These are phyloP conservation scores for Trichoderma oligosporum DNA, from an alignment of 2,329 filamentous ascomycete species.

Conservation along the genomic window DNA sequence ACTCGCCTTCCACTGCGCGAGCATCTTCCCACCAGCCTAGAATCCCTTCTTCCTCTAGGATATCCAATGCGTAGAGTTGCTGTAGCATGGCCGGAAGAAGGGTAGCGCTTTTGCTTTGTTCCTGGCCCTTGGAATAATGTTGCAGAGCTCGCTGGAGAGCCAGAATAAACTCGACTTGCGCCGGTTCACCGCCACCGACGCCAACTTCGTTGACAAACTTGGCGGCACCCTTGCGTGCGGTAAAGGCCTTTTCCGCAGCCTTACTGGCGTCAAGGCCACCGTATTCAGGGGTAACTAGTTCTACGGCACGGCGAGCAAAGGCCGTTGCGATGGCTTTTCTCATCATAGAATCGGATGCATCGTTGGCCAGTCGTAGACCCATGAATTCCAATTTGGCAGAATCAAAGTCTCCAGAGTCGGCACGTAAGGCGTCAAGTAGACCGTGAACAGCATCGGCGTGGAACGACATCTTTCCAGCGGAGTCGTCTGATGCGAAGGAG, in stretches of 20 bases:
- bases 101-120: constrained; percentile 47
- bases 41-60: constrained; percentile 85
- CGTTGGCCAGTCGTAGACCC: constrained; percentile 83
- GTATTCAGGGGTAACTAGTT: constrained; percentile 55
- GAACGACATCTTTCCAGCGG: constrained; percentile 59
- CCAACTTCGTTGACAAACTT: constrained; percentile 59
- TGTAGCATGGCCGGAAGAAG: constrained; percentile 77
- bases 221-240: constrained; percentile 48
- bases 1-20: constrained; percentile 61
- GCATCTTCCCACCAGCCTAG: constrained; percentile 83
- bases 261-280: constrained; percentile 57
- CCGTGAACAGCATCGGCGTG: constrained; percentile 83
- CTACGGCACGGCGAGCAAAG: constrained; percentile 75
- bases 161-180: constrained; percentile 82
- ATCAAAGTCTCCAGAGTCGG: constrained; percentile 74
- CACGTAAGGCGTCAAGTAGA: constrained; percentile 79
- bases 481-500: constrained; percentile 70
- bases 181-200: constrained; percentile 62
- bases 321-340: constrained; percentile 80
- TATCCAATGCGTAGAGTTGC: constrained; percentile 78
- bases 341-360: constrained; percentile 86
- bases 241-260: constrained; percentile 61
- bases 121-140: constrained; percentile 55
- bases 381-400: constrained; percentile 83
- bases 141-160: constrained; percentile 77